Percentiles rank a stretch among this genome's conserved stretches.
These are phyloP conservation scores for Pistacia atlantica DNA, from an alignment of 345 rosid genomes.

Conservation along the genomic window DNA sequence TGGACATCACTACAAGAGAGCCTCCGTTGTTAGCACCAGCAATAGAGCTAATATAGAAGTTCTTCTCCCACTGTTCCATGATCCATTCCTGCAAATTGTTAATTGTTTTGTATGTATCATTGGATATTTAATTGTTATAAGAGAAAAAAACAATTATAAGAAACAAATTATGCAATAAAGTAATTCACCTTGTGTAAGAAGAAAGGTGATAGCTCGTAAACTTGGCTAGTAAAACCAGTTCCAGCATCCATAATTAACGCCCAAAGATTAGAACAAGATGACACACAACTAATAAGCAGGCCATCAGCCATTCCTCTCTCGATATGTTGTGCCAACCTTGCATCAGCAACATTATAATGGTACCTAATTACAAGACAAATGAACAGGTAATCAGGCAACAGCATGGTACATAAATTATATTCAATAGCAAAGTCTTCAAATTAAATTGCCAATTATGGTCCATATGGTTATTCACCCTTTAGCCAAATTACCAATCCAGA, in stretches of 20 bases:
- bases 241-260: slow-evolving; percentile 99
- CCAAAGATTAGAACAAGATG: slow-evolving; percentile 94
- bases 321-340: slow-evolving; percentile 86
- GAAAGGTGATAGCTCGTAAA: slow-evolving; percentile 77
- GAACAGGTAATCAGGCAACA: slow-evolving; percentile 17
- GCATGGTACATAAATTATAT: background rate
- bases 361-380: slow-evolving; percentile 54
- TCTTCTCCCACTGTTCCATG: slow-evolving; percentile 99
- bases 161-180: background rate
- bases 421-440: background rate
- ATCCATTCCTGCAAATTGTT: slow-evolving; percentile 80
- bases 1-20: slow-evolving; percentile 97
- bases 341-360: slow-evolving; percentile 95
- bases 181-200: slow-evolving; percentile 79
- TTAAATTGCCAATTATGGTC: background rate
- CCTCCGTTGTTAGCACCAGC: slow-evolving; percentile 94
- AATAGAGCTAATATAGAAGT: slow-evolving; percentile 85
- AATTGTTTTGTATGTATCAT: background rate
- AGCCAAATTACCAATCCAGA: background rate
- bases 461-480: slow-evolving; percentile 4
- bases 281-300: slow-evolving; percentile 83
- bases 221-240: slow-evolving; percentile 84
- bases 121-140: background rate
- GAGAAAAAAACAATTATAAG: background rate
- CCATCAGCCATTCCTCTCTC: slow-evolving; percentile 98